Percentiles rank a stretch among this genome's conserved stretches.
Evolutionary conservation across 768 basidiomycete species (phyloP).

Genomic region (Lactarius indigo): DNA sequence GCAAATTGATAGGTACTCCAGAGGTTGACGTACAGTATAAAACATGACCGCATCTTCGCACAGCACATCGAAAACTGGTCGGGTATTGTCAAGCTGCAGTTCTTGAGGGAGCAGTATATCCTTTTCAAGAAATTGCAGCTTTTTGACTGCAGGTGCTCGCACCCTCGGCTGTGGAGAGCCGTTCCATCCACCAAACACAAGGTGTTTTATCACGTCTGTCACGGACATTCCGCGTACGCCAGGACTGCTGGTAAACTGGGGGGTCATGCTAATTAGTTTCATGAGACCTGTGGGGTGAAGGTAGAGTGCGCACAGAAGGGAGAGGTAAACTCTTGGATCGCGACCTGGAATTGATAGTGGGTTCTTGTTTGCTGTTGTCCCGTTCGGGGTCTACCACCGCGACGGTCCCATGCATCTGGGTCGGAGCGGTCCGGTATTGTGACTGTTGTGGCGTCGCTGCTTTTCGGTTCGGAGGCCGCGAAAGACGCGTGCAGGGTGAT

Average conservation of each 20-base stretch:
- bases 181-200: background rate
- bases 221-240: background rate
- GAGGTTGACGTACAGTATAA: slow-evolving; percentile 2
- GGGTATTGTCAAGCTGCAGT: background rate
- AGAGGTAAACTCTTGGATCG: slow-evolving; percentile 6
- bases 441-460: background rate
- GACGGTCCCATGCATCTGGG: background rate
- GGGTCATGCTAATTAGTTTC: background rate
- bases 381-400: background rate
- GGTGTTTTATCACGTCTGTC: background rate
- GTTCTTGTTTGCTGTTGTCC: background rate
- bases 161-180: background rate
- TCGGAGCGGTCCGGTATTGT: background rate
- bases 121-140: slow-evolving; percentile 1
- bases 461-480: background rate
- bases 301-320: background rate
- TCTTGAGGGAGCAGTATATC: slow-evolving; percentile 6
- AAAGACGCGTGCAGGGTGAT: slow-evolving; percentile 9
- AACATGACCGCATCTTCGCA: slow-evolving; percentile 16
- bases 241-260: background rate
- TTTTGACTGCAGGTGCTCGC: background rate
- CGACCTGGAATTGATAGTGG: background rate
- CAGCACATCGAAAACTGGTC: background rate
- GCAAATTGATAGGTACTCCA: background rate
- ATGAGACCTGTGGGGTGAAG: background rate